Evolutionary conservation across 2,329 filamentous ascomycete genomes (phyloP).

Genomic region (Colletotrichum cuscutae): DNA sequence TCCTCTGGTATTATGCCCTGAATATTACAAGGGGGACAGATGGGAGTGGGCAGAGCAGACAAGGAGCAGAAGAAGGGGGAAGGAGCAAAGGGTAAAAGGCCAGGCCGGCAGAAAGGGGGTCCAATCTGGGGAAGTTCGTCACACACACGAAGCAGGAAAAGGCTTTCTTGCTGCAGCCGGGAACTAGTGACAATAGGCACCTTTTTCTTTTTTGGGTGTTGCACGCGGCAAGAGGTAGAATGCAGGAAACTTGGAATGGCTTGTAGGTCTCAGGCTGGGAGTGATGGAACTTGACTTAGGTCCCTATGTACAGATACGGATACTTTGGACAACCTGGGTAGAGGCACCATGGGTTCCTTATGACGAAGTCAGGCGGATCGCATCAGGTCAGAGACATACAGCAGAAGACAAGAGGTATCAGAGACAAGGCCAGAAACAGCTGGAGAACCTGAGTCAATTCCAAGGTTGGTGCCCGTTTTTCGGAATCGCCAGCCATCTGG

Average conservation of each 20-base stretch:
- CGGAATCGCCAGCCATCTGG: conserved; percentile 26
- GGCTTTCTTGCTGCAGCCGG: conserved; percentile 29
- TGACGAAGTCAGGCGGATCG: neutral
- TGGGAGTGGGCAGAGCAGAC: neutral
- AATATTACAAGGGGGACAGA: neutral
- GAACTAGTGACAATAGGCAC: neutral
- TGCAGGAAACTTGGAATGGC: conserved; percentile 3
- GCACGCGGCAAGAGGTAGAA: neutral
- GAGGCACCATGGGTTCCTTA: neutral
- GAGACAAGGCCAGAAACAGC: conserved; percentile 18
- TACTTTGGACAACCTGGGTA: neutral
- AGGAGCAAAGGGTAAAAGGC: neutral
- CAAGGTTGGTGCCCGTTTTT: conserved; percentile 26
- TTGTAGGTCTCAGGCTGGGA: conserved; percentile 4
- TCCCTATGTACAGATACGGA: neutral
- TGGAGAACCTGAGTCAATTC: conserved; percentile 31
- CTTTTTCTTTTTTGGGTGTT: neutral
- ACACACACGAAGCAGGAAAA: conserved; percentile 13
- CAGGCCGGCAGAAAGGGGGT: neutral
- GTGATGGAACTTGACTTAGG: neutral
- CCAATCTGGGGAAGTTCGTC: conserved; percentile 25
- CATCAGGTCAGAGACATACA: conserved; percentile 14
- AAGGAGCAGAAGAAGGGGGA: neutral
- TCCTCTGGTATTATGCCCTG: neutral
- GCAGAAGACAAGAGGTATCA: neutral